phyloP scores from a whole-genome alignment of 2,329 filamentous ascomycete genomes.

The Aspergillus sp. region DNA sequence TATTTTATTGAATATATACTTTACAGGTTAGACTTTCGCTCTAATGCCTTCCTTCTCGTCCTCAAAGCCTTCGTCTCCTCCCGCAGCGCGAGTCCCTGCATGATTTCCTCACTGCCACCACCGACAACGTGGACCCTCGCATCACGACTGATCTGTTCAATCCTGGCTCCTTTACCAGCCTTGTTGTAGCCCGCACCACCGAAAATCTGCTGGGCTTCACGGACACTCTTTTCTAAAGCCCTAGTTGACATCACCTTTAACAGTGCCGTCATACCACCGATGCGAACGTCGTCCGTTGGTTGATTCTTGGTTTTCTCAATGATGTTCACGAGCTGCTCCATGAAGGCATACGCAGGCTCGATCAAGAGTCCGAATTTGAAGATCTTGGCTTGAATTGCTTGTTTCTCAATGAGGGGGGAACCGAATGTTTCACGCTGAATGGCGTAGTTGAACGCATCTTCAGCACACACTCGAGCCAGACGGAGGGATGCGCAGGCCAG shows the following conservation, averaged over 20 bases:
- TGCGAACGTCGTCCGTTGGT: slow-evolving; percentile 41
- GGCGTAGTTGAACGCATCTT: slow-evolving; percentile 62
- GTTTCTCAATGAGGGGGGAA: slow-evolving; percentile 56
- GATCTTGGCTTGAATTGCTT: slow-evolving; percentile 61
- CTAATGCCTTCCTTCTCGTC: slow-evolving; percentile 27
- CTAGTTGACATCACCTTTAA: slow-evolving; percentile 54
- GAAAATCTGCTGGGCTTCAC: slow-evolving; percentile 58
- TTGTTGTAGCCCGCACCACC: slow-evolving; percentile 55
- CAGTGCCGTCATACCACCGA: slow-evolving; percentile 54
- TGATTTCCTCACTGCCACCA: slow-evolving; percentile 42
- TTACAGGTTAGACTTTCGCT: slow-evolving; percentile 28
- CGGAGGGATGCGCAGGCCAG: slow-evolving; percentile 66
- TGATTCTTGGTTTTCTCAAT: slow-evolving; percentile 46
- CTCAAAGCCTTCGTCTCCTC: slow-evolving; percentile 33
- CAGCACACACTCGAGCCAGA: slow-evolving; percentile 60
- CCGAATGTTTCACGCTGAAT: slow-evolving; percentile 66
- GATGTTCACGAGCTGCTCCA: slow-evolving; percentile 62
- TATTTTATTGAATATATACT: neutral
- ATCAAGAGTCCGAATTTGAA: slow-evolving; percentile 60
- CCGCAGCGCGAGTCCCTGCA: slow-evolving; percentile 36
- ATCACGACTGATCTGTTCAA: slow-evolving; percentile 57
- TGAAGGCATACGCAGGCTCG: slow-evolving; percentile 62
- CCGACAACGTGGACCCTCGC: slow-evolving; percentile 48
- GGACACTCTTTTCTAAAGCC: slow-evolving; percentile 53
- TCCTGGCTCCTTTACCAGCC: slow-evolving; percentile 49